These are phyloP conservation scores for Umbelopsis sp. DNA, from an alignment of 192 early-diverging fungal genomes.

Conservation along the genomic window DNA sequence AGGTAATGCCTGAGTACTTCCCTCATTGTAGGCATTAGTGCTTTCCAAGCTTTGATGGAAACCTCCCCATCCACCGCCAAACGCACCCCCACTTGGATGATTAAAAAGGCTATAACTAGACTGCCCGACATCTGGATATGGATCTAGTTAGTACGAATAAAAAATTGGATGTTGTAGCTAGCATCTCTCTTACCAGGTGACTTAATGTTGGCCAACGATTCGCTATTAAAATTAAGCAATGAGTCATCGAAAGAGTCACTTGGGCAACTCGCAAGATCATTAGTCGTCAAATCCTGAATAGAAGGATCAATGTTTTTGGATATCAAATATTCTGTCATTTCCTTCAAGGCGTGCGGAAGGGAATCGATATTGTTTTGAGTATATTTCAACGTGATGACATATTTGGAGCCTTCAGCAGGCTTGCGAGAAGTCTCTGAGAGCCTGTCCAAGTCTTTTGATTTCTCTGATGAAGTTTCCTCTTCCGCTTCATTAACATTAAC, in stretches of 20 bases:
- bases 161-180: no score
- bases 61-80: constrained; percentile 1
- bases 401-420: constrained; percentile 33
- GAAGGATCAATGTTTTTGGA: constrained; percentile 32
- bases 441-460: no score
- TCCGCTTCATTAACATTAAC: constrained; percentile 21
- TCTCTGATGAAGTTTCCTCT: constrained; percentile 7
- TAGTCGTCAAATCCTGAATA: constrained; percentile 6
- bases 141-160: no score
- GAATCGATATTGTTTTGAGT: constrained; percentile 42
- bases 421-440: background rate
- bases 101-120: constrained; percentile 12
- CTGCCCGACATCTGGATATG: background rate
- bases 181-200: background rate
- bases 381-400: constrained; percentile 42
- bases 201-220: constrained; percentile 3
- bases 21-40: background rate
- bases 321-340: constrained; percentile 37
- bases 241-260: constrained; percentile 18
- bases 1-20: background rate
- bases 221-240: constrained; percentile 3
- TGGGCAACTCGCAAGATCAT: background rate
- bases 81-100: constrained; percentile 11
- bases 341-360: constrained; percentile 38
- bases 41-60: background rate